Evolutionary conservation across 768 basidiomycete species (phyloP).

Genomic region (Ramaria sp.): DNA sequence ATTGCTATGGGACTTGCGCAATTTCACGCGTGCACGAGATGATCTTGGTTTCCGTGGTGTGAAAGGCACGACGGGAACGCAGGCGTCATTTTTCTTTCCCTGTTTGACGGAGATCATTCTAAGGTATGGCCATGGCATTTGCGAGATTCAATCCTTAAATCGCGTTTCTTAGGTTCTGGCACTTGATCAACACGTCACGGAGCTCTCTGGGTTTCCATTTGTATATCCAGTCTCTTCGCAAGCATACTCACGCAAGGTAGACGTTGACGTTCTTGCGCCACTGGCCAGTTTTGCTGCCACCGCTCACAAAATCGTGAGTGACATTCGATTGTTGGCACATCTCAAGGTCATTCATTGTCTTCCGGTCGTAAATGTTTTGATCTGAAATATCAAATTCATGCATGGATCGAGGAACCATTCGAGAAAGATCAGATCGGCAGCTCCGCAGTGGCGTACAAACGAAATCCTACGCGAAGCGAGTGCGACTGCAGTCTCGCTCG

Average conservation of each 20-base stretch:
- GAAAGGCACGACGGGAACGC: constrained; percentile 98
- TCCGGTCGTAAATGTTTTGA: not conserved
- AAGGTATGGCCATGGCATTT: constrained; percentile 46
- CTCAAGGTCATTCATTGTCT: constrained; percentile 54
- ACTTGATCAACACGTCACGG: constrained; percentile 81
- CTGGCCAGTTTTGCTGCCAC: constrained; percentile 87
- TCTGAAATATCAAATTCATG: no score
- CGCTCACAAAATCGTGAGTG: constrained; percentile 96
- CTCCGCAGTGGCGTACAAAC: constrained; percentile 97
- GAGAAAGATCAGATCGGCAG: constrained; percentile 98
- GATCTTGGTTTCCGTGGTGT: no score
- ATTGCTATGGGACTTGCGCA: no score
- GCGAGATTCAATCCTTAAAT: not conserved
- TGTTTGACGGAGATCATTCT: constrained; percentile 92
- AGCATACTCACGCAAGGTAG: constrained; percentile 97
- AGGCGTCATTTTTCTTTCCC: constrained; percentile 87
- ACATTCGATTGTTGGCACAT: constrained; percentile 88
- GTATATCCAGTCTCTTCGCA: constrained; percentile 98
- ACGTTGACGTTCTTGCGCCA: constrained; percentile 84
- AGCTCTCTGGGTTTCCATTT: constrained; percentile 85
- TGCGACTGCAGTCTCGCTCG: constrained; percentile 94
- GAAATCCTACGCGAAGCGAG: constrained; percentile 98
- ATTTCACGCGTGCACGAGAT: no score
- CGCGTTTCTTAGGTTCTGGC: constrained; percentile 55
- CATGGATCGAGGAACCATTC: constrained; percentile 90